Percentiles rank a stretch among this genome's conserved stretches.
Conservation (phyloP, 805 yeast genomes). For the Saccharomycopsis fibuligera region DNA sequence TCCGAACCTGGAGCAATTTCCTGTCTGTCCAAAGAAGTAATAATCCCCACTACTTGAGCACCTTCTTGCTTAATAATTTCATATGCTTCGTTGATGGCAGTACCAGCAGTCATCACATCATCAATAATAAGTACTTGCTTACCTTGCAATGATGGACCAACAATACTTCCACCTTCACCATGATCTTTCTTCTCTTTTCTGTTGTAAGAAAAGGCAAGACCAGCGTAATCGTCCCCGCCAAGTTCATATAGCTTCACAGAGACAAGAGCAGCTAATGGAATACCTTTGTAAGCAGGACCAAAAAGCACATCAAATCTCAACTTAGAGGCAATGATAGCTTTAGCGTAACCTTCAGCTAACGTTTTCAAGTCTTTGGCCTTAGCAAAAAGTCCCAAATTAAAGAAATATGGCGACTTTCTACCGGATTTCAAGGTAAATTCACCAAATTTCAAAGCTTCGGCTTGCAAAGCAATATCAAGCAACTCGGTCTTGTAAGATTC, state of each 20-base stretch:
- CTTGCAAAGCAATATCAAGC: constrained; percentile 74
- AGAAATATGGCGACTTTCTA: constrained; percentile 90
- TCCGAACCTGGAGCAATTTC: constrained; percentile 68
- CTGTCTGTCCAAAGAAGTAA: constrained; percentile 92
- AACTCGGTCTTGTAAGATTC: constrained; percentile 55
- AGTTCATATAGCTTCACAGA: constrained; percentile 88
- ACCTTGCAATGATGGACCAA: constrained; percentile 69
- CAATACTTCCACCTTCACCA: constrained; percentile 96
- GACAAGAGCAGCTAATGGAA: constrained; percentile 89
- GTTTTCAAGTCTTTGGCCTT: constrained; percentile 74
- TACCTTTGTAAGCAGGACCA: constrained; percentile 98
- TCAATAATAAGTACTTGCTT: constrained; percentile 82
- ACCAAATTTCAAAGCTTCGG: constrained; percentile 83
- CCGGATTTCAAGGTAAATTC: constrained; percentile 87
- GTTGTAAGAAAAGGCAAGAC: constrained; percentile 86
- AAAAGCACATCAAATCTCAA: constrained; percentile 84
- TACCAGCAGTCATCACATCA: constrained; percentile 98
- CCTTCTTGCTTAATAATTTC: constrained; percentile 61
- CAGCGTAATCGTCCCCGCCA: constrained; percentile 54
- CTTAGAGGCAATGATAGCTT: constrained; percentile 74
- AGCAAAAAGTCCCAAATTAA: constrained; percentile 86
- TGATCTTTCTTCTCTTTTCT: constrained; percentile 96
- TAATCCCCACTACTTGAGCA: constrained; percentile 76
- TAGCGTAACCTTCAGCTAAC: constrained; percentile 84
- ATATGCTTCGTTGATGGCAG: constrained; percentile 94